These are phyloP conservation scores for Ceratobasidium sp. DNA, from an alignment of 1,284 basidiomycete genomes.

Conservation along the genomic window DNA sequence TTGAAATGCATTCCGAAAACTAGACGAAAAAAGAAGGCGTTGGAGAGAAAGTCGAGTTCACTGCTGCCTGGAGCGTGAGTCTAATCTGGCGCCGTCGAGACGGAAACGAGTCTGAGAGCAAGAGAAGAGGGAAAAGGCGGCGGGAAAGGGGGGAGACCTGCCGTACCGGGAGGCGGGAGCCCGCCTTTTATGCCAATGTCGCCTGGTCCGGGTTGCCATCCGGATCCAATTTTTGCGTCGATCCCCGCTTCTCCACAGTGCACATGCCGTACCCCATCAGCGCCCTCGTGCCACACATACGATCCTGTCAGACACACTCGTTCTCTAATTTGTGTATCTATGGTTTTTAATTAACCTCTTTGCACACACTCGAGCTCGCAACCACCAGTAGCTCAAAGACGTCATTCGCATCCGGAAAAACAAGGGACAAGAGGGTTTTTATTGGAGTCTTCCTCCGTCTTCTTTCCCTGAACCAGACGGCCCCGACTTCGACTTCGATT, in stretches of 20 bases:
- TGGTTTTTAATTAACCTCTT: not conserved
- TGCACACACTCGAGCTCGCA: not conserved
- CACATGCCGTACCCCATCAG: not conserved
- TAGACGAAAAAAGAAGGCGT: not conserved
- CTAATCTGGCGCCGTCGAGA: constrained; percentile 26
- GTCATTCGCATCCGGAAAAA: not conserved
- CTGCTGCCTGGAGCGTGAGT: not conserved
- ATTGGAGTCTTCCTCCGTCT: no score
- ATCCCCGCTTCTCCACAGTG: not conserved
- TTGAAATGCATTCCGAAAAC: constrained; percentile 33
- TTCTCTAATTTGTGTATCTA: not conserved
- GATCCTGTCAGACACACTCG: not conserved
- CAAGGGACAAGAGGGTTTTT: not conserved
- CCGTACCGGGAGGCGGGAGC: not conserved
- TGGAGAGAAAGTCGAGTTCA: not conserved
- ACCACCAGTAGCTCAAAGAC: not conserved
- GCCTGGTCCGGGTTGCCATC: constrained; percentile 12
- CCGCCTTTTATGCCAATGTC: constrained; percentile 1
- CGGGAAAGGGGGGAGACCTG: not conserved
- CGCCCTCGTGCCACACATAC: not conserved
- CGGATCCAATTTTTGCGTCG: constrained; percentile 25
- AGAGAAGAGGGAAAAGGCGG: not conserved
- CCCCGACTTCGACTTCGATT: not conserved
- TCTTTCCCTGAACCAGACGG: not conserved
- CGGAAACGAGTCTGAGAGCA: not conserved